Evolutionary conservation across 805 yeast species (phyloP).

Genomic region (Zygoascus bituminiphila): DNA sequence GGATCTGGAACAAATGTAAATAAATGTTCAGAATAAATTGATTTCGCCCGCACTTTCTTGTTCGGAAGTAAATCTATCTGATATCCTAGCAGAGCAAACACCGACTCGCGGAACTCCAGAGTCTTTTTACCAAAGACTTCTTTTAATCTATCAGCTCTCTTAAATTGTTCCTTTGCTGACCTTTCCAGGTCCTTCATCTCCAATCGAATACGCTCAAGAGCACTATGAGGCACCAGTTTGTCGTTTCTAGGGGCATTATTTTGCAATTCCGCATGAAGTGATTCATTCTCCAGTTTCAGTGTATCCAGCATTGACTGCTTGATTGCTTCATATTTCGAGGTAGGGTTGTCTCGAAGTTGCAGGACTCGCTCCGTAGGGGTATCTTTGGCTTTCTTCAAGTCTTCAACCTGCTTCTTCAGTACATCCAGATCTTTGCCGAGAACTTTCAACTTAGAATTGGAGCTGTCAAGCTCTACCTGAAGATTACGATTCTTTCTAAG

Average conservation of each 20-base stretch:
- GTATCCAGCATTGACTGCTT: constrained; percentile 44
- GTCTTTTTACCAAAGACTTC: constrained; percentile 59
- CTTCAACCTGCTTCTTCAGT: constrained; percentile 10
- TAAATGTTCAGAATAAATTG: constrained; percentile 40
- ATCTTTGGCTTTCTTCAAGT: constrained; percentile 10
- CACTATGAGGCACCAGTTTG: constrained; percentile 48
- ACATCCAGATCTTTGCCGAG: constrained; percentile 22
- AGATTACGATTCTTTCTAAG: constrained; percentile 11
- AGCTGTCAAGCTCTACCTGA: constrained; percentile 17
- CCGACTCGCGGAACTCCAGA: constrained; percentile 59
- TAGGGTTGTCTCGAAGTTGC: constrained; percentile 61
- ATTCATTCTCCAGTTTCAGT: constrained; percentile 51
- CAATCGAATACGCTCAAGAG: constrained; percentile 52
- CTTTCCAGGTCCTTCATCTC: constrained; percentile 39
- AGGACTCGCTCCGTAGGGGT: constrained; percentile 35
- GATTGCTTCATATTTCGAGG: constrained; percentile 50
- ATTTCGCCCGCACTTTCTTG: constrained; percentile 46
- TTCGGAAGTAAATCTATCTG: constrained; percentile 56
- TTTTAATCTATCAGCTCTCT: constrained; percentile 28
- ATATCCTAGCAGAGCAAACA: constrained; percentile 64
- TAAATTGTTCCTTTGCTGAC: constrained; percentile 17
- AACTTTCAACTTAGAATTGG: constrained; percentile 7
- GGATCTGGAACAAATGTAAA: constrained; percentile 46
- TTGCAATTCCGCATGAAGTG: constrained; percentile 31
- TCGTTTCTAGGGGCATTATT: constrained; percentile 7